A percentile compares a stretch with the other conserved stretches of the same genome.
These are phyloP conservation scores for Crithidia acanthocephali DNA, from an alignment of 208 protist genomes.

Conservation along the genomic window DNA sequence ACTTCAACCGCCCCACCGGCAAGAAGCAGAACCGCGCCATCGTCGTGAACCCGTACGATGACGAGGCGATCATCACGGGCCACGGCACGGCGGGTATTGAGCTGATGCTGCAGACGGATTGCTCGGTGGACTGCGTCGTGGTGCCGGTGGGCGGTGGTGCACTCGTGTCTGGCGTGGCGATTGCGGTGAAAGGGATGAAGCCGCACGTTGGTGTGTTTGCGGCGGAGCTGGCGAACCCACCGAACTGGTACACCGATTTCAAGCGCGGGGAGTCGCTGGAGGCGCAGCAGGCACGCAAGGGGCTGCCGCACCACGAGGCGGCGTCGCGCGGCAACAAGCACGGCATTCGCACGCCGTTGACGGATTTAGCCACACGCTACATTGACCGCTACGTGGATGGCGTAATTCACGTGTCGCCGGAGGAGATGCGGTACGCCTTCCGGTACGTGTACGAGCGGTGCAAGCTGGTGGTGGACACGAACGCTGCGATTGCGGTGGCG, in stretches of 20 bases:
- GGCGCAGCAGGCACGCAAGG: slow-evolving; percentile 4
- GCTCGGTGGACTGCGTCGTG: slow-evolving; percentile 83
- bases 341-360: slow-evolving; percentile 25
- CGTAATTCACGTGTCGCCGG: slow-evolving; percentile 59
- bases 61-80: slow-evolving; percentile 91
- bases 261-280: slow-evolving; percentile 47
- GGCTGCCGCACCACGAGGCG: not conserved
- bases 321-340: slow-evolving; percentile 9
- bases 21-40: slow-evolving; percentile 67
- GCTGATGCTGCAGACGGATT: slow-evolving; percentile 87
- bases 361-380: slow-evolving; percentile 36
- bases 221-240: slow-evolving; percentile 61
- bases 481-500: slow-evolving; percentile 77
- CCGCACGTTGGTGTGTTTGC: slow-evolving; percentile 89
- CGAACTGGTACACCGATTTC: slow-evolving; percentile 40
- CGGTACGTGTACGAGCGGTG: slow-evolving; percentile 82
- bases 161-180: slow-evolving; percentile 84
- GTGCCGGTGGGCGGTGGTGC: slow-evolving; percentile 90
- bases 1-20: slow-evolving; percentile 43
- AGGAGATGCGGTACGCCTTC: slow-evolving; percentile 64
- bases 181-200: slow-evolving; percentile 91
- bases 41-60: slow-evolving; percentile 93
- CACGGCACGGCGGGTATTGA: slow-evolving; percentile 90
- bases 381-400: slow-evolving; percentile 63
- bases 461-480: slow-evolving; percentile 79